These are phyloP conservation scores for Haplosporangium gracile DNA, from an alignment of 192 early-diverging fungal genomes.

Conservation along the genomic window DNA sequence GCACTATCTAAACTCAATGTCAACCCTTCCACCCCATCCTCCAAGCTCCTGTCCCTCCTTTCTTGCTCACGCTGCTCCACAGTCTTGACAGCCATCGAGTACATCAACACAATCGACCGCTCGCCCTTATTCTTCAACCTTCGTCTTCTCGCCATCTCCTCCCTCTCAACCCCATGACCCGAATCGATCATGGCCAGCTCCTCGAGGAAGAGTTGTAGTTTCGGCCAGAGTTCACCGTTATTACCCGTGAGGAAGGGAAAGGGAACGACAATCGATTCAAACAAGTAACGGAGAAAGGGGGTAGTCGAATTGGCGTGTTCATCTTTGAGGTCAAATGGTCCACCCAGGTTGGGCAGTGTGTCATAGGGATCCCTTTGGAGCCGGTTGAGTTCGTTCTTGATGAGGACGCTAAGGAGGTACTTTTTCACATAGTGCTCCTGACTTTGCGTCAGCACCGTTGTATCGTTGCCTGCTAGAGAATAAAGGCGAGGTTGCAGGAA, in stretches of 20 bases:
- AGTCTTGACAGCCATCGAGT: conserved; percentile 48
- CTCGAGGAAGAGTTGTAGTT: conserved; percentile 60
- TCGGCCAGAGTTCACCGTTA: conserved; percentile 60
- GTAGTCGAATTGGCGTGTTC: conserved; percentile 35
- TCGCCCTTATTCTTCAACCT: conserved; percentile 45
- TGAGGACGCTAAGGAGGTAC: conserved; percentile 61
- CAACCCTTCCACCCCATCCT: conserved; percentile 7
- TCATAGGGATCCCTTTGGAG: conserved; percentile 38
- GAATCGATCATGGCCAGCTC: conserved; percentile 62
- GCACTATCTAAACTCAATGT: background rate
- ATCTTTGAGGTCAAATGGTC: conserved; percentile 38
- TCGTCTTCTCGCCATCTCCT: conserved; percentile 36
- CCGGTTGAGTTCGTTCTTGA: conserved; percentile 58
- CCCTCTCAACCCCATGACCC: conserved; percentile 38
- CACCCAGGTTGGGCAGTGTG: conserved; percentile 35
- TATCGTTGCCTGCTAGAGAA: background rate
- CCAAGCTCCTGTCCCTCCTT: conserved; percentile 7
- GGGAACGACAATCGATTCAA: conserved; percentile 56
- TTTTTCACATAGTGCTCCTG: conserved; percentile 70
- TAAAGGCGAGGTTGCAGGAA: background rate
- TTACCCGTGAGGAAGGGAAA: conserved; percentile 65
- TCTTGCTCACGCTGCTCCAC: conserved; percentile 43
- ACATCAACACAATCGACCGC: conserved; percentile 37
- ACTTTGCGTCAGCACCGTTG: conserved; percentile 25
- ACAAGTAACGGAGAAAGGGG: conserved; percentile 62